Percentiles rank a stretch among this genome's conserved stretches.
These are phyloP conservation scores for Aspergillus nanangensis DNA, from an alignment of 495 filamentous ascomycete species.

Conservation along the genomic window DNA sequence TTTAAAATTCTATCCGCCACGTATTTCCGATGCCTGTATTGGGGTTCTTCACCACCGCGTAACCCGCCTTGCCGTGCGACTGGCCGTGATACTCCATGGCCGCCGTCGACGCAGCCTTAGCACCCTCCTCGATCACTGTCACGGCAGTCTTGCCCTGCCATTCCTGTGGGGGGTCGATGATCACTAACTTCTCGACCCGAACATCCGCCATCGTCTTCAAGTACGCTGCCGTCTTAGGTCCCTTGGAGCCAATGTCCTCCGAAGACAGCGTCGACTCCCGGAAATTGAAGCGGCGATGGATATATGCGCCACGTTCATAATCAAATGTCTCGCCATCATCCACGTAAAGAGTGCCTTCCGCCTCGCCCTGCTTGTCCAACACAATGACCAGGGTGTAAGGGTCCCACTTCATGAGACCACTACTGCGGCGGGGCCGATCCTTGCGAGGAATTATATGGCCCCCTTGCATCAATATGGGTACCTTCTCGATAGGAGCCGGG, in stretches of 20 bases:
- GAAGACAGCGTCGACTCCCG: conserved; percentile 50
- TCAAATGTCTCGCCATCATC: conserved; percentile 95
- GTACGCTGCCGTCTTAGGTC: conserved; percentile 65
- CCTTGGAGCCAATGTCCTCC: conserved; percentile 41
- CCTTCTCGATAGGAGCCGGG: conserved; percentile 73
- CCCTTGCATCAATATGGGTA: conserved; percentile 85
- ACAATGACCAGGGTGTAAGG: conserved; percentile 87
- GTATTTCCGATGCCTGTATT: conserved; percentile 70
- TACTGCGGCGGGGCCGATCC: conserved; percentile 79
- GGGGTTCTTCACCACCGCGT: conserved; percentile 78
- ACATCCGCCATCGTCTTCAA: conserved; percentile 72
- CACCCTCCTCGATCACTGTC: conserved; percentile 63
- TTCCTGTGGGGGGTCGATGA: conserved; percentile 69
- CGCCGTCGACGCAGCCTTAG: conserved; percentile 49
- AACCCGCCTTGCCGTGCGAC: conserved; percentile 59
- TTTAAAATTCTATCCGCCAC: conserved; percentile 73
- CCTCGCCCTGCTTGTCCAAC: conserved; percentile 63
- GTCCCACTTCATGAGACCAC: conserved; percentile 86
- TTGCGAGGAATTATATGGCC: conserved; percentile 89
- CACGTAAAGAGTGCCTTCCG: conserved; percentile 79
- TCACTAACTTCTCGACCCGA: conserved; percentile 72
- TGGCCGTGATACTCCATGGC: conserved; percentile 57
- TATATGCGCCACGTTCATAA: conserved; percentile 76
- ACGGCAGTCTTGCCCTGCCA: conserved; percentile 70
- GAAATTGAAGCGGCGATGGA: conserved; percentile 74